A percentile compares a stretch with the other conserved stretches of the same genome.
These are phyloP conservation scores for Grosmannia clavigera DNA, from an alignment of 2,329 filamentous ascomycete genomes.

Conservation along the genomic window DNA sequence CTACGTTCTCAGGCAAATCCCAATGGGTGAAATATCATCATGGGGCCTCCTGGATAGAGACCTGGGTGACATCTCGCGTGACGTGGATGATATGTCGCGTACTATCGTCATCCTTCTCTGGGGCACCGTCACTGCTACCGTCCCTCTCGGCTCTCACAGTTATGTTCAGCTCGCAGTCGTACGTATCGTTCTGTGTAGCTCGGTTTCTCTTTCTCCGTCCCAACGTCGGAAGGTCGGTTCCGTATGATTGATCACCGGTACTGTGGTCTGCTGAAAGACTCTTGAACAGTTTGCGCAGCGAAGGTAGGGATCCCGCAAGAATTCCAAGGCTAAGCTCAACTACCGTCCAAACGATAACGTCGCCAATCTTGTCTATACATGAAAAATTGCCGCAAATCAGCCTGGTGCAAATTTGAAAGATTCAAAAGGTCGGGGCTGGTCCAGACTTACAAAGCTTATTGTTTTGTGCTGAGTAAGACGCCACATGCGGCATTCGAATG, in stretches of 20 bases:
- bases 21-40: background rate
- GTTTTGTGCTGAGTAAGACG: background rate
- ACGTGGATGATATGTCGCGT: background rate
- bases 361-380: constrained; percentile 14
- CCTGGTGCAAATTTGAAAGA: background rate
- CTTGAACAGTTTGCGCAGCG: constrained; percentile 3
- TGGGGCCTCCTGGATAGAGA: background rate
- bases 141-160: background rate
- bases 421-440: background rate
- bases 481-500: background rate
- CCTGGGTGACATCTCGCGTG: background rate
- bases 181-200: background rate
- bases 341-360: constrained; percentile 35
- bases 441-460: background rate
- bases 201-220: background rate
- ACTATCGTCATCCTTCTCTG: background rate
- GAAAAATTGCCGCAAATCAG: background rate
- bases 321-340: constrained; percentile 25
- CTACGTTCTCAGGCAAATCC: background rate
- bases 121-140: background rate
- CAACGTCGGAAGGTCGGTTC: background rate
- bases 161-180: background rate
- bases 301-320: constrained; percentile 19
- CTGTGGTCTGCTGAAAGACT: constrained; percentile 1
- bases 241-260: background rate